Percentiles rank a stretch among this genome's conserved stretches.
Evolutionary conservation across 192 early-diverging fungal species (phyloP).

Genomic region (Backusella tuberculispora): DNA sequence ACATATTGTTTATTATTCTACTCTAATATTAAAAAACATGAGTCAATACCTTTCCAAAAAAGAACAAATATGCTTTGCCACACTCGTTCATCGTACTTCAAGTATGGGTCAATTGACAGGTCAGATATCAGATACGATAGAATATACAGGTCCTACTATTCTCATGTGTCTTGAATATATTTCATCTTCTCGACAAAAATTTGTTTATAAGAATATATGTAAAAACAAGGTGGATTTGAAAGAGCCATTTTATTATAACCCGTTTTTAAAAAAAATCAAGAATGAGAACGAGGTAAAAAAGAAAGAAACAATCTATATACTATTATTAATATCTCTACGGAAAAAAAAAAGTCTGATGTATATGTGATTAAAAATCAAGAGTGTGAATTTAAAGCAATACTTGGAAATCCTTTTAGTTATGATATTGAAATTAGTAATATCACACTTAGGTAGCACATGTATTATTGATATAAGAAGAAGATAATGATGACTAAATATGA

Average conservation of each 20-base stretch:
- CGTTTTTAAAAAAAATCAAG: constrained; percentile 67
- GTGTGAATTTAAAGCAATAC: constrained; percentile 65
- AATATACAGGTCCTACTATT: constrained; percentile 55
- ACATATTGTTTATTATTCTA: constrained; percentile 58
- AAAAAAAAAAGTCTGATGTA: constrained; percentile 29
- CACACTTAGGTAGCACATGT: constrained; percentile 57
- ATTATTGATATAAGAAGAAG: too few relatives aligned
- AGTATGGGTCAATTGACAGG: constrained; percentile 47
- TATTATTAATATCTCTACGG: neutral
- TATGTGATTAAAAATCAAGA: constrained; percentile 67
- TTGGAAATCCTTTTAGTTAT: constrained; percentile 81
- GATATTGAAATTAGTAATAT: constrained; percentile 76
- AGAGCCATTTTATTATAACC: constrained; percentile 81
- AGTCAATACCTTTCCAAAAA: constrained; percentile 55
- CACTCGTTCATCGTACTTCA: constrained; percentile 49
- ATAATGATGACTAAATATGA: neutral
- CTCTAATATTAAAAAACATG: constrained; percentile 63
- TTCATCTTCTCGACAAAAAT: constrained; percentile 51
- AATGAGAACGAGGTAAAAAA: constrained; percentile 29
- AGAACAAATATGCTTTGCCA: constrained; percentile 65
- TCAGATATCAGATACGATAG: constrained; percentile 24
- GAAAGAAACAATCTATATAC: too few relatives aligned
- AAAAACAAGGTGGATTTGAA: constrained; percentile 26
- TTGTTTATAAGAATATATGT: constrained; percentile 58
- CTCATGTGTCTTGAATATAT: constrained; percentile 54